Evolutionary conservation across 805 yeast genomes (phyloP).

Genomic region (Schwanniomyces occidentalis): DNA sequence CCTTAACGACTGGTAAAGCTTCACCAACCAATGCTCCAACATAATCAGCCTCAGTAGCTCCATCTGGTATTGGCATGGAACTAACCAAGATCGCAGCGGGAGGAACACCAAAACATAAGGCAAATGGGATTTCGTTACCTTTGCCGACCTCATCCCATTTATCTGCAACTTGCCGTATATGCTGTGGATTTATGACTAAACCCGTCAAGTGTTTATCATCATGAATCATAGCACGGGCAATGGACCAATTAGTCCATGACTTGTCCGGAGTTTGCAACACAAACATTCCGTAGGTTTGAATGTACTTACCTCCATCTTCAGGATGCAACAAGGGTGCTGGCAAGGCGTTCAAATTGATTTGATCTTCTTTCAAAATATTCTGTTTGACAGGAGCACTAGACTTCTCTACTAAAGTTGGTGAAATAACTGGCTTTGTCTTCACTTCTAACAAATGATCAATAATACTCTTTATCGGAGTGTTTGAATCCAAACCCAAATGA

Average conservation of each 20-base stretch:
- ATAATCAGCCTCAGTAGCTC: constrained; percentile 20
- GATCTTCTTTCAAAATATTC: constrained; percentile 16
- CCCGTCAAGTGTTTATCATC: constrained; percentile 23
- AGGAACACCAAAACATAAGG: constrained; percentile 26
- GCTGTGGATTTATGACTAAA: constrained; percentile 24
- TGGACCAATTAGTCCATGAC: constrained; percentile 27
- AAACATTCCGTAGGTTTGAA: constrained; percentile 29
- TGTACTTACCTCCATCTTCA: constrained; percentile 23
- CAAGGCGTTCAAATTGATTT: constrained; percentile 15
- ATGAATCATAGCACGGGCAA: constrained; percentile 24
- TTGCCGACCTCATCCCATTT: constrained; percentile 21
- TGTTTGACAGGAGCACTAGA: constrained; percentile 19
- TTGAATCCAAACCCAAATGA: constrained; percentile 19
- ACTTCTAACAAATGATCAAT: constrained; percentile 17
- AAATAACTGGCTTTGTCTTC: constrained; percentile 13
- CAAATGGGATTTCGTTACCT: constrained; percentile 20
- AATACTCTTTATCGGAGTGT: constrained; percentile 21
- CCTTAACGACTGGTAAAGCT: constrained; percentile 21
- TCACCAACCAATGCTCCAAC: constrained; percentile 26
- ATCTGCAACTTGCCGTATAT: constrained; percentile 21
- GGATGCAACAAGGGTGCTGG: constrained; percentile 22
- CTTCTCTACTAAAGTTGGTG: constrained; percentile 12
- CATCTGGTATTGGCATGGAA: constrained; percentile 23
- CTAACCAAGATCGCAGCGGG: constrained; percentile 26
- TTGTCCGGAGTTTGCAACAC: constrained; percentile 24